Evolutionary conservation across 352 stramenopile genomes (phyloP).

Genomic region (Phytophthora sp.): DNA sequence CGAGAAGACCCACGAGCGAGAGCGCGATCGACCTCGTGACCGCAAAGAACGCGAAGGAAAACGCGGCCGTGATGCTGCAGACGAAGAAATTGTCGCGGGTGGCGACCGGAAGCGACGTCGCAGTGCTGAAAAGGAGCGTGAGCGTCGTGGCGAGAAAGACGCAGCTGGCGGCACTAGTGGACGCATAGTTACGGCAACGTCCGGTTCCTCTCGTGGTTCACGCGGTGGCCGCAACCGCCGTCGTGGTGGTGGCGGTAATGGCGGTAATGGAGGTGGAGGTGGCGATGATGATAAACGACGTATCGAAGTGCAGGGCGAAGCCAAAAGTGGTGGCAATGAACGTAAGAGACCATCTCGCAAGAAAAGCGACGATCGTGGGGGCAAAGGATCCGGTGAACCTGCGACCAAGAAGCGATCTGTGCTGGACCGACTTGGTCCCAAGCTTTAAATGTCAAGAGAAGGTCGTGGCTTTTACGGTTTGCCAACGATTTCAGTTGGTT

Average conservation of each 20-base stretch:
- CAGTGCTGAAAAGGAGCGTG: constrained; percentile 33
- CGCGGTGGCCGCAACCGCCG: constrained; percentile 40
- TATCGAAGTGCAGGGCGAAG: constrained; percentile 60
- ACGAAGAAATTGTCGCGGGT: constrained; percentile 20
- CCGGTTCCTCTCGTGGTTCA: constrained; percentile 38
- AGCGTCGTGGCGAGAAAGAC: constrained; percentile 25
- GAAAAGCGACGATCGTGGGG: constrained; percentile 52
- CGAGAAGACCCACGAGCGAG: constrained; percentile 39
- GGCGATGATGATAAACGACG: constrained; percentile 49
- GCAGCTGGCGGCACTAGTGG: constrained; percentile 31
- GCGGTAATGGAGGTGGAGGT: constrained; percentile 31
- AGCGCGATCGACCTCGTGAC: constrained; percentile 38
- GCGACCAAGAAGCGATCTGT: constrained; percentile 86
- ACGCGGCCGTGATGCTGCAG: constrained; percentile 40
- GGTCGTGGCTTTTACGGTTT: too few relatives aligned
- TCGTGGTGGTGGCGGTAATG: constrained; percentile 40
- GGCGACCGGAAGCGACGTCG: constrained; percentile 41
- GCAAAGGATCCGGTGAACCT: constrained; percentile 58
- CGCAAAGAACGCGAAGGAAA: constrained; percentile 51
- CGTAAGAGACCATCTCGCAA: constrained; percentile 39
- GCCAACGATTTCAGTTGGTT: too few relatives aligned
- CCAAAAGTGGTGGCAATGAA: constrained; percentile 39
- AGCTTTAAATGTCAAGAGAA: constrained; percentile 47
- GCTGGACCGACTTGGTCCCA: constrained; percentile 81
- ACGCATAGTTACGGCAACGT: constrained; percentile 57